These are phyloP conservation scores for Rhodomyrtus psidioides DNA, from an alignment of 441 rosid genomes.

Conservation along the genomic window DNA sequence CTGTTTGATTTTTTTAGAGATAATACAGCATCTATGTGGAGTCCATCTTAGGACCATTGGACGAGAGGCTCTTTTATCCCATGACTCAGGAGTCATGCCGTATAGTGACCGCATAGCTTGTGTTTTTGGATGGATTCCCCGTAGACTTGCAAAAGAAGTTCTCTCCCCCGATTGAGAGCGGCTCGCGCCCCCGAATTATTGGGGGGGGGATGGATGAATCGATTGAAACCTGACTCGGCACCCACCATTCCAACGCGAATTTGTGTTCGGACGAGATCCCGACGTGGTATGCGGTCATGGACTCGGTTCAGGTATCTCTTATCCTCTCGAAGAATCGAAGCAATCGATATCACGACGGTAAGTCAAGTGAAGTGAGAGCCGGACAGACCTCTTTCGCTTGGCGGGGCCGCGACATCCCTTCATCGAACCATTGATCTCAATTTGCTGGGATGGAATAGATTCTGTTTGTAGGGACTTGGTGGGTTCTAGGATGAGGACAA, in stretches of 20 bases:
- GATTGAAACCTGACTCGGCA: not conserved
- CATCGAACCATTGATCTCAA: not conserved
- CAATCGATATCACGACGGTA: not conserved
- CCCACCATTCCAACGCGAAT: not conserved
- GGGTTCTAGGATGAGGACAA: not conserved
- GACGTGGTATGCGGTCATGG: not conserved
- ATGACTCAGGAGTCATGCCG: not conserved
- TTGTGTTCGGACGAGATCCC: not conserved
- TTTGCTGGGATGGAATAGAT: not conserved
- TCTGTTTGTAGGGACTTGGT: not conserved
- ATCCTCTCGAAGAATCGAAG: not conserved
- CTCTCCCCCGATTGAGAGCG: not conserved
- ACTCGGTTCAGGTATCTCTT: not conserved
- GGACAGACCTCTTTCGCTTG: not conserved
- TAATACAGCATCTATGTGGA: not conserved
- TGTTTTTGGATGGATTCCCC: not conserved
- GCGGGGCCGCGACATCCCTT: not conserved
- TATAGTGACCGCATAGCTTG: not conserved
- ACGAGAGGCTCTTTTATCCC: not conserved
- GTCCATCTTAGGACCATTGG: not conserved
- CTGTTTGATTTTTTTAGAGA: not conserved
- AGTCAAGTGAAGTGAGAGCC: not conserved
- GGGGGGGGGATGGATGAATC: not conserved
- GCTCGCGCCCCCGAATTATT: not conserved
- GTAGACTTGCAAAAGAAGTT: not conserved